A percentile compares a stretch with the other conserved stretches of the same genome.
These are phyloP conservation scores for Euryodendron excelsum DNA, from an alignment of 148 eudicot species.

Conservation along the genomic window DNA sequence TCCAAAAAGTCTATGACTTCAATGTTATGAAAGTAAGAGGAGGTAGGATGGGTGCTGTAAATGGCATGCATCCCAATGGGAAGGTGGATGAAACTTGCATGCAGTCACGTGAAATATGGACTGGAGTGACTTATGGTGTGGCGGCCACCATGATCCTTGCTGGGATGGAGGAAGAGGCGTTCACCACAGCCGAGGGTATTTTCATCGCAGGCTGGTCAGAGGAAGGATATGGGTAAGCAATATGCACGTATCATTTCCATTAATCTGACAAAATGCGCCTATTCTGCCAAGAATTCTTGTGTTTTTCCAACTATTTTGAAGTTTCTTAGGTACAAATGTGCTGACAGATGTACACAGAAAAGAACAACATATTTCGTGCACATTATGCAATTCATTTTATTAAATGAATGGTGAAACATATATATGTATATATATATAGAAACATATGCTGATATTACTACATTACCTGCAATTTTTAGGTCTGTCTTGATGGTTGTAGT, in stretches of 20 bases:
- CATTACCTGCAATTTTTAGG: too few species aligned
- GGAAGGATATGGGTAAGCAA: constrained; percentile 87
- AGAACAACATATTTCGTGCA: background rate
- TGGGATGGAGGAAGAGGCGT: constrained; percentile 90
- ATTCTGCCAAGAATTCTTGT: background rate
- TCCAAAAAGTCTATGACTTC: constrained; percentile 79
- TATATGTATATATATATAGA: background rate
- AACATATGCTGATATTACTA: background rate
- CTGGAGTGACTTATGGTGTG: constrained; percentile 85
- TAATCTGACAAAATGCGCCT: background rate
- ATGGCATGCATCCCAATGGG: constrained; percentile 93
- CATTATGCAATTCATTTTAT: background rate
- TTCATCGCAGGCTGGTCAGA: constrained; percentile 96
- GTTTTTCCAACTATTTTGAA: background rate
- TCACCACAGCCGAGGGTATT: constrained; percentile 90
- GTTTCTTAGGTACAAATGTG: background rate
- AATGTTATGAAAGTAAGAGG: constrained; percentile 93
- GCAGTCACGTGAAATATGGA: constrained; percentile 99
- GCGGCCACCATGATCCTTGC: constrained; percentile 96
- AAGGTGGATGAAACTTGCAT: constrained; percentile 96
- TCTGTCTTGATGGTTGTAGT: background rate
- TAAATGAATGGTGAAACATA: background rate
- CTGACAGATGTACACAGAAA: background rate
- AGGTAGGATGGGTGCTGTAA: constrained; percentile 95
- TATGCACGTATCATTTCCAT: background rate